phyloP scores from a whole-genome alignment of 1,284 basidiomycete genomes.

The Ceratobasidium sp. region DNA sequence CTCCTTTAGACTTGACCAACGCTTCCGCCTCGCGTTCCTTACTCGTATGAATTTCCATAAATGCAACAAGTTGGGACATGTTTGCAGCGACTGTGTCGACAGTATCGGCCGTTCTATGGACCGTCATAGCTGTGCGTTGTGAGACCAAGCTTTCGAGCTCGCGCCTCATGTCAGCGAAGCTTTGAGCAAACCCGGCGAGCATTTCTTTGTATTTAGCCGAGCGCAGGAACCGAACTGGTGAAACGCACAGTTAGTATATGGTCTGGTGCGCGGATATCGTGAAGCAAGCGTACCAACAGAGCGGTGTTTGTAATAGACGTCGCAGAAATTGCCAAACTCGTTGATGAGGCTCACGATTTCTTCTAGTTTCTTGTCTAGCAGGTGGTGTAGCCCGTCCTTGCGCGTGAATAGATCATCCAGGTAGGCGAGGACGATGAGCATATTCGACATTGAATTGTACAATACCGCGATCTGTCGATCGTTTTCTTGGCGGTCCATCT shows the following conservation, averaged over 20 bases:
- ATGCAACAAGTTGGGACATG: conserved; percentile 14
- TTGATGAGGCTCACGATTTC: conserved; percentile 19
- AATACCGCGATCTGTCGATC: conserved; percentile 20
- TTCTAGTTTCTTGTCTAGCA: conserved; percentile 9
- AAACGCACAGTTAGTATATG: background rate
- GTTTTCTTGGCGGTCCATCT: conserved; percentile 34
- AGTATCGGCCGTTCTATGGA: conserved; percentile 8
- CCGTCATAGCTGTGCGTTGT: conserved; percentile 14
- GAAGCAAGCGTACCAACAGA: conserved; percentile 9
- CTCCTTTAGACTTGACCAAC: conserved; percentile 6
- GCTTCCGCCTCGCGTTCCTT: conserved; percentile 18
- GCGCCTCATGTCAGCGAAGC: conserved; percentile 2
- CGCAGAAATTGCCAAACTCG: conserved; percentile 33
- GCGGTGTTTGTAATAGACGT: conserved; percentile 29
- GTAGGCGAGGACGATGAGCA: conserved; percentile 32
- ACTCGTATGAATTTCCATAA: conserved; percentile 34
- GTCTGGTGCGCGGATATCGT: background rate
- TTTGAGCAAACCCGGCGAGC: conserved; percentile 11
- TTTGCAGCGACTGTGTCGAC: conserved; percentile 5
- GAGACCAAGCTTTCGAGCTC: conserved; percentile 23
- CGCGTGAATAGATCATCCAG: conserved; percentile 12
- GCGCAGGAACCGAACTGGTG: conserved; percentile 21
- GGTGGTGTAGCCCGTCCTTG: conserved; percentile 3
- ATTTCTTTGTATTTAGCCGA: conserved; percentile 26
- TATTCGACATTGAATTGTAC: conserved; percentile 23